Percentiles rank a stretch among this genome's conserved stretches.
These are phyloP conservation scores for Leishmania gerbilli DNA, from an alignment of 208 protist species.

Conservation along the genomic window DNA sequence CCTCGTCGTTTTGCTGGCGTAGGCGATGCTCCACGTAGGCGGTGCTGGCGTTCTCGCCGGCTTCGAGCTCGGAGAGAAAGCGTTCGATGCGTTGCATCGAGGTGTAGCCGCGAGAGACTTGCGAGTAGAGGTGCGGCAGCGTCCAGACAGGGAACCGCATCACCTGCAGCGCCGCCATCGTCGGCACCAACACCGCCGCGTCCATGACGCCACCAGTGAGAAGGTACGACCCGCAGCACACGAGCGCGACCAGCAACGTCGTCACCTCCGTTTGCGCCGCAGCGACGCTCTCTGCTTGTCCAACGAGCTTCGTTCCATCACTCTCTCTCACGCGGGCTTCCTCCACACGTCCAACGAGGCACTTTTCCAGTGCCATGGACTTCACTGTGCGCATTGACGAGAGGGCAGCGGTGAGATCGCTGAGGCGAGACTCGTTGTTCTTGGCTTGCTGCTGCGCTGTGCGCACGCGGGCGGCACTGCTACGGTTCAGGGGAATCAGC, in stretches of 20 bases:
- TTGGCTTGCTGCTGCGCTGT: conserved; percentile 56
- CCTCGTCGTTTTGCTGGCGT: conserved; percentile 1
- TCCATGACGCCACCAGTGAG: conserved; percentile 60
- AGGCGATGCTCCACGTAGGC: conserved; percentile 18
- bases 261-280: conserved; percentile 59
- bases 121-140: conserved; percentile 60
- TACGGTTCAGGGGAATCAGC: conserved; percentile 61
- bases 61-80: conserved; percentile 44
- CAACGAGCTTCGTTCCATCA: conserved; percentile 40
- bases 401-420: conserved; percentile 60
- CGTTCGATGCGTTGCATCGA: conserved; percentile 64
- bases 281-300: conserved; percentile 46
- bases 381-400: conserved; percentile 76
- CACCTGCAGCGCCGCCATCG: conserved; percentile 71
- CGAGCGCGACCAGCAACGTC: conserved; percentile 59
- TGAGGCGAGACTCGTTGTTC: conserved; percentile 53
- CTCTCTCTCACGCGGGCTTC: conserved; percentile 47
- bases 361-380: conserved; percentile 65
- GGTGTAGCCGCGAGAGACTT: conserved; percentile 55
- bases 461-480: conserved; percentile 44
- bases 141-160: conserved; percentile 75
- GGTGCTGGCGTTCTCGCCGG: conserved; percentile 22
- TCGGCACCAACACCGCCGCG: conserved; percentile 65
- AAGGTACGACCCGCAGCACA: conserved; percentile 67
- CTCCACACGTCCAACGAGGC: conserved; percentile 43